phyloP scores from a whole-genome alignment of 2,329 filamentous ascomycete species.

The Claviceps pusilla region DNA sequence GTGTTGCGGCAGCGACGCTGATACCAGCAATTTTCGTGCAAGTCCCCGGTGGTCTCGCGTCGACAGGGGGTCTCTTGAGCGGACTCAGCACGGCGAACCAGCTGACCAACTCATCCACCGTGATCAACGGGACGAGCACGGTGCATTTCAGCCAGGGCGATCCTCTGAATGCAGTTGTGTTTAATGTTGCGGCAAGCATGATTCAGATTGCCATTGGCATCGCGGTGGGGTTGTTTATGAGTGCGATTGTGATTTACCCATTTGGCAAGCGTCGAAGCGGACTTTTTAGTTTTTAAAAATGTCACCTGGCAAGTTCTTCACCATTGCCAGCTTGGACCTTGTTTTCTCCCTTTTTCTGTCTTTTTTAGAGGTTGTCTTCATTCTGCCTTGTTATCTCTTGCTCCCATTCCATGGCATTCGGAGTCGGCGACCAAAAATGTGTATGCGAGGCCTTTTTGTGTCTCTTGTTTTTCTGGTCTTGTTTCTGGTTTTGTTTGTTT shows the following conservation, averaged over 20 bases:
- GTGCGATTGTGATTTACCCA: slow-evolving; percentile 33
- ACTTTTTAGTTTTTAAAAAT: slow-evolving; percentile 29
- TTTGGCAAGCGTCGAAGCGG: slow-evolving; percentile 34
- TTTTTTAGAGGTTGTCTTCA: background rate
- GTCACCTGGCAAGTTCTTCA: too few relatives aligned
- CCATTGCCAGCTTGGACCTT: background rate
- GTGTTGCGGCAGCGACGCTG: slow-evolving; percentile 32
- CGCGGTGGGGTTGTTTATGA: slow-evolving; percentile 34
- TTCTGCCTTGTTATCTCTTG: too few relatives aligned
- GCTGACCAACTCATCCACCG: slow-evolving; percentile 23
- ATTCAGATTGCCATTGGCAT: slow-evolving; percentile 39
- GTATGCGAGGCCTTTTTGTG: too few relatives aligned
- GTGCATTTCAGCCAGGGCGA: slow-evolving; percentile 11
- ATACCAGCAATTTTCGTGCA: slow-evolving; percentile 34
- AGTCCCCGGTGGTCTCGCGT: slow-evolving; percentile 32
- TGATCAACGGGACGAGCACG: slow-evolving; percentile 21
- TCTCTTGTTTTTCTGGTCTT: too few relatives aligned
- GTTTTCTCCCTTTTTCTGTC: background rate
- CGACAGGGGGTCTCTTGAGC: slow-evolving; percentile 30
- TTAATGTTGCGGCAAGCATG: slow-evolving; percentile 33
- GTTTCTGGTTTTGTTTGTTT: too few relatives aligned
- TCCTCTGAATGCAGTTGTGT: slow-evolving; percentile 23
- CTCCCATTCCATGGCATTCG: too few relatives aligned
- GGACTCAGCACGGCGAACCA: slow-evolving; percentile 29
- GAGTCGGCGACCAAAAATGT: too few relatives aligned